Conservation (phyloP, 2,329 filamentous ascomycete species). For the Lachnellula suecica region DNA sequence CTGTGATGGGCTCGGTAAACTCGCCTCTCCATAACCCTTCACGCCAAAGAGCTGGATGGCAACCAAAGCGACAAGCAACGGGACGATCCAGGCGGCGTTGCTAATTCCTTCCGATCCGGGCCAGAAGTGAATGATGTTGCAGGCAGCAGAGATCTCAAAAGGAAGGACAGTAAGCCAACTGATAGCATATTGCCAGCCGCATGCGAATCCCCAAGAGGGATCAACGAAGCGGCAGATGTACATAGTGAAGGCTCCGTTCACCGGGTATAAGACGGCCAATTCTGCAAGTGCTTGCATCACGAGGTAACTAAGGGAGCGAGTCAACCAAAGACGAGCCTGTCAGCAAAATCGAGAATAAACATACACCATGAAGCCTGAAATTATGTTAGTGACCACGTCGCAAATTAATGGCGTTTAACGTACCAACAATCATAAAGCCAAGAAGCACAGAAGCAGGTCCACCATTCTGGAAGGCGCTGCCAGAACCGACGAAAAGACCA, state of each 20-base stretch:
- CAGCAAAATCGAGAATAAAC: slow-evolving; percentile 76
- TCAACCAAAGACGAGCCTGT: too few relatives aligned
- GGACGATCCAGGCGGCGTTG: slow-evolving; percentile 66
- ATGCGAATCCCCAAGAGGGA: slow-evolving; percentile 90
- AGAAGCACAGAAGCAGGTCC: slow-evolving; percentile 34
- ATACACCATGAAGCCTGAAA: slow-evolving; percentile 42
- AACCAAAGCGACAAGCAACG: slow-evolving; percentile 77
- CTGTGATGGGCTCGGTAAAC: too few relatives aligned
- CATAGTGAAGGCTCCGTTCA: slow-evolving; percentile 86
- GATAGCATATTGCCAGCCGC: slow-evolving; percentile 85
- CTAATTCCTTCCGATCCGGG: slow-evolving; percentile 47
- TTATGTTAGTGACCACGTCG: too few relatives aligned
- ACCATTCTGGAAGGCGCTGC: slow-evolving; percentile 30
- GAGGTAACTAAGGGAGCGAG: not conserved
- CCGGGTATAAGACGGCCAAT: slow-evolving; percentile 86
- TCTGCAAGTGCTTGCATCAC: slow-evolving; percentile 76
- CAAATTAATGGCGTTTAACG: slow-evolving; percentile 63
- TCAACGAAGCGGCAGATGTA: slow-evolving; percentile 94
- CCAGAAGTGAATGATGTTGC: slow-evolving; percentile 83
- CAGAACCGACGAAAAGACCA: slow-evolving; percentile 68
- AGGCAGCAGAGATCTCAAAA: slow-evolving; percentile 81
- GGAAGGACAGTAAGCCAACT: slow-evolving; percentile 84
- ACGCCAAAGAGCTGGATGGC: slow-evolving; percentile 86
- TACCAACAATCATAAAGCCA: slow-evolving; percentile 45
- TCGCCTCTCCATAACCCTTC: slow-evolving; percentile 79